Conservation (phyloP, 2,329 filamentous ascomycete genomes). For the Metarhizium robertsii region DNA sequence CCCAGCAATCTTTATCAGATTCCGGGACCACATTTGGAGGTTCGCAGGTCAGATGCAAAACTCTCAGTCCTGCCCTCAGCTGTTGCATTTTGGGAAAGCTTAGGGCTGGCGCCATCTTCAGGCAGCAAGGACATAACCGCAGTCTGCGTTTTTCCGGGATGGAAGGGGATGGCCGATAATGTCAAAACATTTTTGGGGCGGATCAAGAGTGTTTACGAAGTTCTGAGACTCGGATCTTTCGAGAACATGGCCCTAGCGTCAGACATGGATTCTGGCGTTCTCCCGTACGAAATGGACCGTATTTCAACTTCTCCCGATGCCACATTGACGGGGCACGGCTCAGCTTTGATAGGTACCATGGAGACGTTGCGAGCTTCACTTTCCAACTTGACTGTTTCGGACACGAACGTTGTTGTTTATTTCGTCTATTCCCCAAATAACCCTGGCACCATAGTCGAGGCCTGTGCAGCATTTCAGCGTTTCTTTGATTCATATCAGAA, state of each 20-base stretch:
- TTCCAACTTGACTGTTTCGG: slow-evolving; percentile 28
- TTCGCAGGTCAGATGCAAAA: slow-evolving; percentile 59
- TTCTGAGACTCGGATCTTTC: slow-evolving; percentile 61
- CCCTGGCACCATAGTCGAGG: slow-evolving; percentile 53
- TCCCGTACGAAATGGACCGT: slow-evolving; percentile 40
- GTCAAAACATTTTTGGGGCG: slow-evolving; percentile 57
- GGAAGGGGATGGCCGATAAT: slow-evolving; percentile 51
- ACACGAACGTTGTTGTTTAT: slow-evolving; percentile 64
- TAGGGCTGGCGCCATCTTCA: slow-evolving; percentile 63
- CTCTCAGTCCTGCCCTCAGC: slow-evolving; percentile 69
- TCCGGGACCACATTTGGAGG: slow-evolving; percentile 59
- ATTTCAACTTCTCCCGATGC: slow-evolving; percentile 31
- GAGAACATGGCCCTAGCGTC: slow-evolving; percentile 34
- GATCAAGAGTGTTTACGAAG: slow-evolving; percentile 63
- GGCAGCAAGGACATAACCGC: slow-evolving; percentile 63
- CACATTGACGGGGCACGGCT: slow-evolving; percentile 31
- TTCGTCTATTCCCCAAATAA: slow-evolving; percentile 61
- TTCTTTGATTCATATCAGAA: slow-evolving; percentile 54
- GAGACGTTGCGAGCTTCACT: slow-evolving; percentile 38
- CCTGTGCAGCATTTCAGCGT: slow-evolving; percentile 64
- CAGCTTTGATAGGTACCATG: slow-evolving; percentile 39
- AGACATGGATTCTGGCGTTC: slow-evolving; percentile 33
- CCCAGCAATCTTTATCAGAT: slow-evolving; percentile 51
- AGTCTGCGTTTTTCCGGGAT: slow-evolving; percentile 61
- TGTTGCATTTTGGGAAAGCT: slow-evolving; percentile 70